Base-by-base conservation (phyloP, 768 basidiomycete species). In the Hysterangium stoloniferum region DNA sequence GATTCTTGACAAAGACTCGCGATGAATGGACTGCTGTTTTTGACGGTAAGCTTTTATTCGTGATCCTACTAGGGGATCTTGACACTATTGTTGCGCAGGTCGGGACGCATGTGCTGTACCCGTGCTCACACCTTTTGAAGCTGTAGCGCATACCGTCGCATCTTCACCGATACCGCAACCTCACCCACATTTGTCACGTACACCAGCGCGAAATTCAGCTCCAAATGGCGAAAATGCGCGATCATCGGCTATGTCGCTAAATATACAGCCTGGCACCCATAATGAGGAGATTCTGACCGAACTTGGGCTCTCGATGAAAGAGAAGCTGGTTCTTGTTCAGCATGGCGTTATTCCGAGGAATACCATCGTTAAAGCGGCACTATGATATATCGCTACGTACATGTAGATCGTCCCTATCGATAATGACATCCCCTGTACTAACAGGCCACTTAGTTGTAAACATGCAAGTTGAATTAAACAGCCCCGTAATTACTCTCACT, bases 31-130 rank as follows among this genome's bases (percentile, higher is more conserved):
- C 78, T 0, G 56, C 67, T 6, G 62, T 81, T 1, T 91, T 86
- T 61, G 74, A 82, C 47, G 80, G 86, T 80, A 57, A 28, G 22
- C 13, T 6, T 19, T 45, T 22, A 27, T 29, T 28, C 45, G 71
- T 62, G 7, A 11, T 31, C 41, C 43, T 3, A 11, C 34, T 34
- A 22, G 20, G 36, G 44, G 6, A 37, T 31, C 15, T 13, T 4
- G 20, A 28, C 49, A 48, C 5, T 17, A 3, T 2, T 19, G 40
- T 41, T 51, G 27, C 34, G 17, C 58, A 88, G 86, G 73, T 25
- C 82, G 76, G 11, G 86, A 89, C 52, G 80, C 84, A 6, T 89
- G 86, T 59, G 74, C 74, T 8, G 65, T 84, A 12, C 86, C 86
- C 0, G 81, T 89, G 27, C 69, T 88, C 24, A 71, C 77, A 4